Conservation (phyloP, 768 basidiomycete species). For the Chlorophyllum brunneum region DNA sequence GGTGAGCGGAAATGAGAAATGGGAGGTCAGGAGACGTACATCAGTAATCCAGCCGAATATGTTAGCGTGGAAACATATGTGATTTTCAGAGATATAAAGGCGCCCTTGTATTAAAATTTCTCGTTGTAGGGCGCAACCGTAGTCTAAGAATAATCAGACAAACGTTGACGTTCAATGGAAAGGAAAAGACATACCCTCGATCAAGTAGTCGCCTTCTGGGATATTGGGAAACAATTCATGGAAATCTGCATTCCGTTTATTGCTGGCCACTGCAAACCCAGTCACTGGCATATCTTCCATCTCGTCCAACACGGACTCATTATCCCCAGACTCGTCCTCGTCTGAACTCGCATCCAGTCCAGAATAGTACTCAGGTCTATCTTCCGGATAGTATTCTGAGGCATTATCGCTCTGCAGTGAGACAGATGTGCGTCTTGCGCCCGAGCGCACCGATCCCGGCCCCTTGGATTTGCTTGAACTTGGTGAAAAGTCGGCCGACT, state of each 20-base stretch:
- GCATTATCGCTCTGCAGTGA: constrained; percentile 26
- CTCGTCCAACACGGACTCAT: constrained; percentile 40
- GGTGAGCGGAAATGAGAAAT: neutral
- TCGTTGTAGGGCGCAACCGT: constrained; percentile 93
- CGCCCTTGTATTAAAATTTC: constrained; percentile 97
- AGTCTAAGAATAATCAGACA: constrained; percentile 53
- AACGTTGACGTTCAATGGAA: neutral
- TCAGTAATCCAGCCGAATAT: constrained; percentile 99
- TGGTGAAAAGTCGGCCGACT: constrained; percentile 27
- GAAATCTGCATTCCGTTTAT: constrained; percentile 91
- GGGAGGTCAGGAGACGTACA: constrained; percentile 44
- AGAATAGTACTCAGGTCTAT: constrained; percentile 33
- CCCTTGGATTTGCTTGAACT: constrained; percentile 24
- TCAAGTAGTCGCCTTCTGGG: constrained; percentile 94
- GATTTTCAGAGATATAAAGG: constrained; percentile 96
- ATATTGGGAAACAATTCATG: constrained; percentile 88
- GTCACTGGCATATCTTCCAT: constrained; percentile 86
- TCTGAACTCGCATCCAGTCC: constrained; percentile 33
- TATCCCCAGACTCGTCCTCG: constrained; percentile 24
- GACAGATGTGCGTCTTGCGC: constrained; percentile 17
- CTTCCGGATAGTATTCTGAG: constrained; percentile 29
- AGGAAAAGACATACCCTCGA: constrained; percentile 68
- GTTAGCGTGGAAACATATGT: constrained; percentile 99
- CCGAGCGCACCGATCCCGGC: constrained; percentile 1
- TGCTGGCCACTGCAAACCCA: constrained; percentile 96